A percentile compares a stretch with the other conserved stretches of the same genome.
Evolutionary conservation across 257 asterid species (phyloP).

Genomic region (Lantana camara): DNA sequence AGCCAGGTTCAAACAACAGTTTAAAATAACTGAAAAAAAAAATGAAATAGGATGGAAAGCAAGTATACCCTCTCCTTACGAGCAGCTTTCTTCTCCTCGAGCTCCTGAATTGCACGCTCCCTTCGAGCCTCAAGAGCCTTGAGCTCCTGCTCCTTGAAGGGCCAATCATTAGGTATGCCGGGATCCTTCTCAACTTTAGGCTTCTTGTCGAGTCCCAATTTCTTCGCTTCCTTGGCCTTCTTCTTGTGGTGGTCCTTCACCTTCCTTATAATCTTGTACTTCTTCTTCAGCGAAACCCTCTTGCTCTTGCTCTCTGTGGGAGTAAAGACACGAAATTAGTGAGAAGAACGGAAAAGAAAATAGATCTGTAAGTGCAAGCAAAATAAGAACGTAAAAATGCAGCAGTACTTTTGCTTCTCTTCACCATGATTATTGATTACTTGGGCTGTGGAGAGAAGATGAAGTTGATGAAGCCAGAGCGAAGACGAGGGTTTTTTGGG

Average conservation of each 20-base stretch:
- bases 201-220: constrained; percentile 60
- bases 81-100: constrained; percentile 89
- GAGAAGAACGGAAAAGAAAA: not conserved
- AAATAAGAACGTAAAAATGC: not conserved
- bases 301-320: constrained; percentile 91
- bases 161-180: constrained; percentile 94
- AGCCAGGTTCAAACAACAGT: not conserved
- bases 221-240: constrained; percentile 88
- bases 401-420: constrained; percentile 71
- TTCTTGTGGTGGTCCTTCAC: constrained; percentile 94
- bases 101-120: constrained; percentile 64
- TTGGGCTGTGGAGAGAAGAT: not conserved
- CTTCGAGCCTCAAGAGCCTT: constrained; percentile 88
- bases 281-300: constrained; percentile 78
- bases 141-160: constrained; percentile 92
- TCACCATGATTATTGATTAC: constrained; percentile 53
- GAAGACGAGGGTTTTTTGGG: constrained; percentile 8
- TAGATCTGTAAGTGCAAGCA: not conserved
- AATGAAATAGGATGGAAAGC: not conserved
- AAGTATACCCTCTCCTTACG: constrained; percentile 82
- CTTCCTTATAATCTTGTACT: constrained; percentile 74
- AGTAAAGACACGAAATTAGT: not conserved
- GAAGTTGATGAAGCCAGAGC: not conserved
- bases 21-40: not conserved
- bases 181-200: constrained; percentile 83